Evolutionary conservation across 208 protist species (phyloP).

Genomic region (Trypanosoma caninum): DNA sequence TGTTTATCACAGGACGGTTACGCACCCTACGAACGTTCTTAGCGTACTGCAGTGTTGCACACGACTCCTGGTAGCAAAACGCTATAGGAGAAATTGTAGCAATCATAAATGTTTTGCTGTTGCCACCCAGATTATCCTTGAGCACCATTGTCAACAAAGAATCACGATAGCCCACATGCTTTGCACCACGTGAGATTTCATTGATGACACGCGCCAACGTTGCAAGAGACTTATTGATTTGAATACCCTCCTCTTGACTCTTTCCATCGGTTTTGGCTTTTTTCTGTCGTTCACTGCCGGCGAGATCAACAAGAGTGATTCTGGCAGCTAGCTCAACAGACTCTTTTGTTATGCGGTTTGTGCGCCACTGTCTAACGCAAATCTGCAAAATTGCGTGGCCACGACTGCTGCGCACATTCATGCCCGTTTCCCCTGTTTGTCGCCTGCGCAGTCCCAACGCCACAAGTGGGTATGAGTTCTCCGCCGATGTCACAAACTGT

Average conservation of each 20-base stretch:
- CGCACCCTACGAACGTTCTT: constrained; percentile 74
- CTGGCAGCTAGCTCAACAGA: constrained; percentile 63
- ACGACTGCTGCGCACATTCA: constrained; percentile 92
- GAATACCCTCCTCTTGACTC: constrained; percentile 80
- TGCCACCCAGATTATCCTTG: constrained; percentile 85
- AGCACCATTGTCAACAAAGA: constrained; percentile 94
- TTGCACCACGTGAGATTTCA: constrained; percentile 64
- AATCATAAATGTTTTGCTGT: constrained; percentile 94
- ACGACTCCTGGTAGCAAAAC: constrained; percentile 76
- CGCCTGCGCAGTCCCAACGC: constrained; percentile 76
- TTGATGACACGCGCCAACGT: constrained; percentile 90
- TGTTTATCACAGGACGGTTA: constrained; percentile 88
- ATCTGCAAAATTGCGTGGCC: constrained; percentile 95
- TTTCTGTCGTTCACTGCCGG: constrained; percentile 87
- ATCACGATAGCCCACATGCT: constrained; percentile 91
- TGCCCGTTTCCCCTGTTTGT: constrained; percentile 87
- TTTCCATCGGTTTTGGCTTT: constrained; percentile 81
- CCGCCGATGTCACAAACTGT: constrained; percentile 41
- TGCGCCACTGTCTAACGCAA: constrained; percentile 61
- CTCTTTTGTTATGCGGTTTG: constrained; percentile 54
- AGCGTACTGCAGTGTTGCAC: constrained; percentile 82
- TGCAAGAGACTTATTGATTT: constrained; percentile 91
- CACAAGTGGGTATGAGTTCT: constrained; percentile 68
- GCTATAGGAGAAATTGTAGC: constrained; percentile 86
- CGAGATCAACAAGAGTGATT: constrained; percentile 94